phyloP scores from a whole-genome alignment of 257 asterid genomes.

The Jaltomata sinuosa region DNA sequence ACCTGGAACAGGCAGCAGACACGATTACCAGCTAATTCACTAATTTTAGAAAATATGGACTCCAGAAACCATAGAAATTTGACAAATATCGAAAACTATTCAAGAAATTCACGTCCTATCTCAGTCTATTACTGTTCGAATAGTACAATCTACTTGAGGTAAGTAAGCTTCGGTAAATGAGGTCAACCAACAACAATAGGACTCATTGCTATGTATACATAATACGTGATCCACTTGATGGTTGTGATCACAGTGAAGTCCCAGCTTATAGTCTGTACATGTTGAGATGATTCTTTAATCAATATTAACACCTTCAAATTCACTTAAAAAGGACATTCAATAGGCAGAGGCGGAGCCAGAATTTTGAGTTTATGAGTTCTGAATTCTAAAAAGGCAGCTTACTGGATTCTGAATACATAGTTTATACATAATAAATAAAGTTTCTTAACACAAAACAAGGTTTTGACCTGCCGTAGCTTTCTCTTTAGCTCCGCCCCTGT shows the following conservation, averaged over 20 bases:
- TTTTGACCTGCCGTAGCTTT: not conserved
- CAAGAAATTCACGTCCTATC: not conserved
- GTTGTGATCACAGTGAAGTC: not conserved
- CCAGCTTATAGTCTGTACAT: not conserved
- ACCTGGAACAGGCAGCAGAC: constrained; percentile 44
- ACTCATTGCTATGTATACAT: too few relatives aligned
- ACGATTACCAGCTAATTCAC: not conserved
- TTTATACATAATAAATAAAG: not conserved
- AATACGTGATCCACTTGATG: not conserved
- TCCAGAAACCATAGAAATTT: not conserved
- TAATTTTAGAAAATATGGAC: not conserved
- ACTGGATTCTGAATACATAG: not conserved
- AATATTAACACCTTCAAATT: not conserved
- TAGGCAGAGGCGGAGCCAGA: not conserved
- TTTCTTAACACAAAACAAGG: not conserved
- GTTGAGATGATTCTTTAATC: not conserved
- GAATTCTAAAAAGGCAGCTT: not conserved
- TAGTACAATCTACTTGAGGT: not conserved
- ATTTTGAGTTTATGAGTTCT: not conserved
- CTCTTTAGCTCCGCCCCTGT: not conserved
- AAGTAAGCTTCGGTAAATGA: not conserved
- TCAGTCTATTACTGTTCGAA: not conserved
- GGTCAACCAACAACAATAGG: not conserved
- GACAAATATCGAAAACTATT: not conserved
- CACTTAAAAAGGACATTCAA: not conserved